A percentile compares a stretch with the other conserved stretches of the same genome.
phyloP scores from a whole-genome alignment of 345 rosid species.

The Murraya koenigii region DNA sequence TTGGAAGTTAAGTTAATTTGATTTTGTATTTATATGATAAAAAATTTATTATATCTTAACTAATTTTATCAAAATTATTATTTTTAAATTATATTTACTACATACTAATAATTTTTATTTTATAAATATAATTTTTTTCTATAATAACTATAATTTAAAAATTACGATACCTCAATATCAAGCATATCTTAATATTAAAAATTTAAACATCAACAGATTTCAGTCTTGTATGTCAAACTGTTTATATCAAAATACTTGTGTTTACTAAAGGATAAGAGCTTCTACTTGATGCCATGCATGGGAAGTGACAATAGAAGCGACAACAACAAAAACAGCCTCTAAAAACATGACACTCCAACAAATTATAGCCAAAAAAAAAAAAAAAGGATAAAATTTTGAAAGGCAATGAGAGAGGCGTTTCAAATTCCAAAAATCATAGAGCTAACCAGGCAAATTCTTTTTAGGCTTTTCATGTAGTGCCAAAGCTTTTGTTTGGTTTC shows the following conservation, averaged over 20 bases:
- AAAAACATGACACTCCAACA: background rate
- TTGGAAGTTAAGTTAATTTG: accelerated
- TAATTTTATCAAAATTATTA: too few species aligned
- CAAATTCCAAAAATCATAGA: background rate
- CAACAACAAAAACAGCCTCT: too few species aligned
- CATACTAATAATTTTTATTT: too few species aligned
- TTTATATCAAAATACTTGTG: too few species aligned
- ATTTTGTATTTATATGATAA: too few species aligned
- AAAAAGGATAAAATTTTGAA: background rate
- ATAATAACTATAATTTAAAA: too few species aligned
- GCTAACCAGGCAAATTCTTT: background rate
- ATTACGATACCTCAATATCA: accelerated
- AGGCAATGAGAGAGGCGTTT: background rate
- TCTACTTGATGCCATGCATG: background rate
- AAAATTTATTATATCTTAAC: too few species aligned
- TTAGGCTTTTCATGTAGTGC: background rate
- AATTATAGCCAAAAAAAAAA: background rate
- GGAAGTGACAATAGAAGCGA: background rate
- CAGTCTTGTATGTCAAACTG: too few species aligned
- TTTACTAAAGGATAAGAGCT: background rate
- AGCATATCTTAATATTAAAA: too few species aligned
- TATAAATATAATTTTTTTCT: too few species aligned
- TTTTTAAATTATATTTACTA: too few species aligned
- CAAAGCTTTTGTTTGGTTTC: background rate
- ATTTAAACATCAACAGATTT: too few species aligned